Evolutionary conservation across 495 filamentous ascomycete genomes (phyloP).

Genomic region (Articulospora tetracladia): DNA sequence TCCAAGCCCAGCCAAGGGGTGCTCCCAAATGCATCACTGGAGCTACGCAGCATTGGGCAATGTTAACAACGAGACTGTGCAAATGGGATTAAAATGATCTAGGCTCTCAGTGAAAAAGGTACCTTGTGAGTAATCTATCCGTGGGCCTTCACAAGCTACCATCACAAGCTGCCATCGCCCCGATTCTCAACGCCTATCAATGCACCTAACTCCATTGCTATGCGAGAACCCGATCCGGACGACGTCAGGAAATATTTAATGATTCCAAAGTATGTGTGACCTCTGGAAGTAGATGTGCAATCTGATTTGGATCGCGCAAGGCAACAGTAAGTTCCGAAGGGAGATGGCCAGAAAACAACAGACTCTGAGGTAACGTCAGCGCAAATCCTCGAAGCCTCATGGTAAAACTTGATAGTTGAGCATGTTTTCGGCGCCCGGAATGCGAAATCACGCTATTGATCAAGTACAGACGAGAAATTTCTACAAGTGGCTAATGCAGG

Average conservation of each 20-base stretch:
- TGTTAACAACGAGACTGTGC: no score
- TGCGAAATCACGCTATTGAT: no score
- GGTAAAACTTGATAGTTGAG: not conserved
- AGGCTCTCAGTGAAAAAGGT: not conserved
- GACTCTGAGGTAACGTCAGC: slow-evolving; percentile 45
- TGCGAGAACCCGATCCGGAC: slow-evolving; percentile 4
- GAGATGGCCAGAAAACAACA: slow-evolving; percentile 55
- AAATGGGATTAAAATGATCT: no score
- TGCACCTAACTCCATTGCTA: slow-evolving; percentile 17
- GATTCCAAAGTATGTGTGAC: slow-evolving; percentile 53
- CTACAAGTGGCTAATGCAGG: slow-evolving; percentile 7
- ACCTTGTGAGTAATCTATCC: not conserved
- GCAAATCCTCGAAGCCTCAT: not conserved
- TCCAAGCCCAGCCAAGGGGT: no score
- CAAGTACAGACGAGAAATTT: not conserved
- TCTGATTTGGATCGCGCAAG: slow-evolving; percentile 77
- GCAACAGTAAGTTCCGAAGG: slow-evolving; percentile 71
- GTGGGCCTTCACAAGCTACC: not conserved
- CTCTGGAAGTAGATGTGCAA: slow-evolving; percentile 69
- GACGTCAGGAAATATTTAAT: slow-evolving; percentile 24
- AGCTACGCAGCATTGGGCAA: no score
- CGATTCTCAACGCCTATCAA: slow-evolving; percentile 1
- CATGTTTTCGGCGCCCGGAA: not conserved
- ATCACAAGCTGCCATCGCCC: not conserved
- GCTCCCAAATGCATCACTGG: no score